These are phyloP conservation scores for Penicillium occitanis DNA, from an alignment of 2,329 filamentous ascomycete species.

Conservation along the genomic window DNA sequence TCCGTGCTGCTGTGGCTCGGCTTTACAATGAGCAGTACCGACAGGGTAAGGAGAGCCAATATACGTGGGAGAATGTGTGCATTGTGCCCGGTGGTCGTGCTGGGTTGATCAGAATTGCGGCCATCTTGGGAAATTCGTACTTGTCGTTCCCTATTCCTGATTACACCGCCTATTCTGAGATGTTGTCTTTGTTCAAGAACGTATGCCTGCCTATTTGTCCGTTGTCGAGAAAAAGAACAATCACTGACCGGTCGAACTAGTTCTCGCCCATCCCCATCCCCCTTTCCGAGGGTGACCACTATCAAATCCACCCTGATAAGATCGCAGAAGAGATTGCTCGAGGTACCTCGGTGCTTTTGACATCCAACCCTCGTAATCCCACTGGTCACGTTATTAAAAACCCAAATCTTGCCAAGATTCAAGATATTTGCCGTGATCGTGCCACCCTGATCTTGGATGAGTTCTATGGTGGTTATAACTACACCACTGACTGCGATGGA, in stretches of 20 bases:
- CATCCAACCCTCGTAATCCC: constrained; percentile 92
- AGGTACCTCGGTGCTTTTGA: constrained; percentile 83
- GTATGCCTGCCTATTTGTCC: constrained; percentile 29
- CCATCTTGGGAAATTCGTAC: constrained; percentile 88
- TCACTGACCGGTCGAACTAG: constrained; percentile 40
- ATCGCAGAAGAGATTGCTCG: constrained; percentile 88
- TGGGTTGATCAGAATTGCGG: constrained; percentile 90
- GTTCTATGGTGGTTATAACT: constrained; percentile 96
- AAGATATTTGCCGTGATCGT: constrained; percentile 86
- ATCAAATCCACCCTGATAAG: constrained; percentile 90
- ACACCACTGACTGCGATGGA: constrained; percentile 88
- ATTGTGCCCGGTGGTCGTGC: constrained; percentile 93
- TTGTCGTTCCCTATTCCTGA: constrained; percentile 92
- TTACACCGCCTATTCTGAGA: constrained; percentile 97
- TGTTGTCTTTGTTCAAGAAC: constrained; percentile 93
- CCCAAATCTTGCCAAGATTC: constrained; percentile 82
- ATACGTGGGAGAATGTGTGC: constrained; percentile 96
- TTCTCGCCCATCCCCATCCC: constrained; percentile 86
- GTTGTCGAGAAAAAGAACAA: background rate
- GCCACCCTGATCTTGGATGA: constrained; percentile 94
- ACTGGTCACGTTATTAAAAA: constrained; percentile 85
- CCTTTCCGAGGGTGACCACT: constrained; percentile 78
- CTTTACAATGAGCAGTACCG: constrained; percentile 94
- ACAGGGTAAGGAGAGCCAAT: constrained; percentile 80
- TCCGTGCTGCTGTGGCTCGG: constrained; percentile 83